Evolutionary conservation across 192 early-diverging fungal species (phyloP).

Genomic region (Entomortierella chlamydospora): DNA sequence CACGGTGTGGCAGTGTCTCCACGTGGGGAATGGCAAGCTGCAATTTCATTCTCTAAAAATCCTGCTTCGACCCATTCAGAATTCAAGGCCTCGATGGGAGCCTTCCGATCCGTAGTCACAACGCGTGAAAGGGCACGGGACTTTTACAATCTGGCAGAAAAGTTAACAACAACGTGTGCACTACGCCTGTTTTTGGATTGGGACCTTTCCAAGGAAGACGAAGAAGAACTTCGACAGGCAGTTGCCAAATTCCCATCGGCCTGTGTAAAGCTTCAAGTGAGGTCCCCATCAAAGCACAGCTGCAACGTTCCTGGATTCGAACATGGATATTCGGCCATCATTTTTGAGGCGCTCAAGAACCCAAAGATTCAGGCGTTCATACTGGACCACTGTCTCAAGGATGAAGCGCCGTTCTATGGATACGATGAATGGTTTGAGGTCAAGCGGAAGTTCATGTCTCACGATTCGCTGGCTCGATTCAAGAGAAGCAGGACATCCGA

Average conservation of each 20-base stretch:
- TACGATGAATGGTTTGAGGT: slow-evolving; percentile 7
- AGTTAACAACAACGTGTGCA: slow-evolving; percentile 11
- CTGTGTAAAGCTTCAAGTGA: slow-evolving; percentile 14
- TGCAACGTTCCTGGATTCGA: slow-evolving; percentile 8
- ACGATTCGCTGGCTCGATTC: slow-evolving; percentile 11
- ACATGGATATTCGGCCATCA: slow-evolving; percentile 8
- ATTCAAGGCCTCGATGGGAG: slow-evolving; percentile 13
- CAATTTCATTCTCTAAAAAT: slow-evolving; percentile 17
- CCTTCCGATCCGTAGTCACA: slow-evolving; percentile 17
- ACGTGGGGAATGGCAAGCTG: background rate
- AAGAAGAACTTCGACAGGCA: slow-evolving; percentile 19
- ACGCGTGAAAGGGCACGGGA: slow-evolving; percentile 6
- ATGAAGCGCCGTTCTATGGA: background rate
- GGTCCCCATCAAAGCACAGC: background rate
- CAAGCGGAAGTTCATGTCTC: background rate
- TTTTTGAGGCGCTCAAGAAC: slow-evolving; percentile 27
- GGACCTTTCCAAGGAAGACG: slow-evolving; percentile 35
- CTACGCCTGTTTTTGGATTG: slow-evolving; percentile 34
- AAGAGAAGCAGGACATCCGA: background rate
- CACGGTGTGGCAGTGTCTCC: slow-evolving; percentile 21
- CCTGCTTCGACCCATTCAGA: slow-evolving; percentile 4
- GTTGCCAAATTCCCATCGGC: slow-evolving; percentile 9
- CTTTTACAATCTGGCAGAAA: slow-evolving; percentile 22
- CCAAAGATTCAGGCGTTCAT: slow-evolving; percentile 32
- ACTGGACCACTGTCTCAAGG: slow-evolving; percentile 6